Evolutionary conservation across 2,329 filamentous ascomycete species (phyloP).

Genomic region (Cercospora sojina): DNA sequence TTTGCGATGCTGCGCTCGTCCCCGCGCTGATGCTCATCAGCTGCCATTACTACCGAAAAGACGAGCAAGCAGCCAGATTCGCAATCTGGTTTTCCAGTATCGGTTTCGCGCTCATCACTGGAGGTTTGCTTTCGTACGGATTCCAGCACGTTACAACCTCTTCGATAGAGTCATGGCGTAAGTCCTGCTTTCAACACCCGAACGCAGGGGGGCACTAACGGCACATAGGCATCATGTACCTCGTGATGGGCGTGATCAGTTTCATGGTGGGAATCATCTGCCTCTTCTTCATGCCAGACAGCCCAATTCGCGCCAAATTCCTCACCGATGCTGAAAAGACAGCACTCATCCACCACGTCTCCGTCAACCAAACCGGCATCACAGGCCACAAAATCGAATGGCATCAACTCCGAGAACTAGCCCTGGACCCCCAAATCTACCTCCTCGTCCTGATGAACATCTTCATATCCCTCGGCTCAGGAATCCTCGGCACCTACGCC

Average conservation of each 20-base stretch:
- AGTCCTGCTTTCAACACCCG: not conserved
- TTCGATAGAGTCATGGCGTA: constrained; percentile 22
- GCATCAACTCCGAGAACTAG: constrained; percentile 55
- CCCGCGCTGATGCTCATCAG: constrained; percentile 24
- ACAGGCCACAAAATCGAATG: constrained; percentile 43
- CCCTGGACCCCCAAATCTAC: constrained; percentile 55
- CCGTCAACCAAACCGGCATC: constrained; percentile 45
- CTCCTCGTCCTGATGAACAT: constrained; percentile 35
- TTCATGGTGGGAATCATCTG: constrained; percentile 38
- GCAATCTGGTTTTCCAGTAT: constrained; percentile 66
- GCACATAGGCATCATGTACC: constrained; percentile 36
- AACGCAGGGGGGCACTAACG: not conserved
- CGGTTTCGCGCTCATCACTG: constrained; percentile 56
- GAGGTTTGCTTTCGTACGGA: constrained; percentile 57
- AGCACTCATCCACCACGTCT: constrained; percentile 48
- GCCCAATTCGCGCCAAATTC: constrained; percentile 32
- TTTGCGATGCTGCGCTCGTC: constrained; percentile 18
- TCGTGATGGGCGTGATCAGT: constrained; percentile 48
- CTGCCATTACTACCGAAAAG: constrained; percentile 31
- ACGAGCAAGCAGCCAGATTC: constrained; percentile 63
- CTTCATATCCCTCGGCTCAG: constrained; percentile 40
- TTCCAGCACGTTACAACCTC: constrained; percentile 46
- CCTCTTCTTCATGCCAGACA: constrained; percentile 36
- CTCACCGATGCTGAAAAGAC: constrained; percentile 39
- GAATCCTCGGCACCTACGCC: constrained; percentile 43